phyloP scores from a whole-genome alignment of 2,329 filamentous ascomycete species.

The Talaromyces sp. region DNA sequence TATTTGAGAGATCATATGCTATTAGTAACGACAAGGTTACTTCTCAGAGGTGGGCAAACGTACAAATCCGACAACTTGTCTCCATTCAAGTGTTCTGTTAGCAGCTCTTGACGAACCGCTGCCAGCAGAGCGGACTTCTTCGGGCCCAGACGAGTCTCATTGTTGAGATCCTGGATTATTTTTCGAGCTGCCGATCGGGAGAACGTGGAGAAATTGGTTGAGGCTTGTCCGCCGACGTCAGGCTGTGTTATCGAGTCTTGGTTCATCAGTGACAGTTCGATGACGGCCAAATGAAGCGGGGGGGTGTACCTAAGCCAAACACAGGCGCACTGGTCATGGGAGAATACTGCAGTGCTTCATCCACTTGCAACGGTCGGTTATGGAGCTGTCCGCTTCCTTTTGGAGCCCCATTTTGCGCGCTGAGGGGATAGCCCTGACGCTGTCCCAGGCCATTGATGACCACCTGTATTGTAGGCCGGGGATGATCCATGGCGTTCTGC shows the following conservation, averaged over 20 bases:
- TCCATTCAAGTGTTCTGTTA: slow-evolving; percentile 67
- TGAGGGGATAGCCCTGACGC: slow-evolving; percentile 7
- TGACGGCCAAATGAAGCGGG: slow-evolving; percentile 7
- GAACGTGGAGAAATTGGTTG: slow-evolving; percentile 34
- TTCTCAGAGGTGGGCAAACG: slow-evolving; percentile 12
- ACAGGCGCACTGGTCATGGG: slow-evolving; percentile 46
- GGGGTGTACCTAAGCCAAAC: slow-evolving; percentile 38
- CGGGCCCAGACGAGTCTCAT: slow-evolving; percentile 58
- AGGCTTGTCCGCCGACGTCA: slow-evolving; percentile 37
- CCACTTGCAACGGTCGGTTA: slow-evolving; percentile 37
- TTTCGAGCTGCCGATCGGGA: slow-evolving; percentile 49
- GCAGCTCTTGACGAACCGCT: slow-evolving; percentile 61
- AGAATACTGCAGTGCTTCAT: slow-evolving; percentile 45
- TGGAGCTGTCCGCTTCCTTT: slow-evolving; percentile 17
- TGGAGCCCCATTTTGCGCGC: slow-evolving; percentile 11
- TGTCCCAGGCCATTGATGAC: slow-evolving; percentile 26
- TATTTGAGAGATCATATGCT: slow-evolving; percentile 14
- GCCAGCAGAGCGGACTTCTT: slow-evolving; percentile 59
- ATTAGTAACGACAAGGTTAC: background rate
- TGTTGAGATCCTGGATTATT: slow-evolving; percentile 63
- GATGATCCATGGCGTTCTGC: slow-evolving; percentile 32
- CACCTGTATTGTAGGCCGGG: slow-evolving; percentile 37
- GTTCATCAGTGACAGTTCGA: slow-evolving; percentile 17
- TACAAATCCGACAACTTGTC: slow-evolving; percentile 52
- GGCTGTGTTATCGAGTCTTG: slow-evolving; percentile 38